Evolutionary conservation across 305 asterid genomes (phyloP), one percentile per base, ranked within the genome.

Genomic region (Solanum aculeatissimum): DNA sequence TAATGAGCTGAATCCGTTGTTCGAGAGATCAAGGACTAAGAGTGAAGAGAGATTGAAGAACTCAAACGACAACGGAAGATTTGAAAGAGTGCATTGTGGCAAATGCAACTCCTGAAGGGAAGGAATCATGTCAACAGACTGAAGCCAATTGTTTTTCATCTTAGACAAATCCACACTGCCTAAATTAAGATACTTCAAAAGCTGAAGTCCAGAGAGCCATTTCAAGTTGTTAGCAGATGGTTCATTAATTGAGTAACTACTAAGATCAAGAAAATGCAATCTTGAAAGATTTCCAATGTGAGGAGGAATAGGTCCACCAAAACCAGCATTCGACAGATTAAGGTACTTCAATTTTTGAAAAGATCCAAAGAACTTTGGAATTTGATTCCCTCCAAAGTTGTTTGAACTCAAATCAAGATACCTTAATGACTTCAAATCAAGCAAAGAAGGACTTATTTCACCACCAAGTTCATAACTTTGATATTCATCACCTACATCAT

Each of bases 361-460:
- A 42, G 87, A 86, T 25, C 90, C 90, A 10, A 88, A 58, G 81
- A 84, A 78, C 10, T 58, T 27, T 6, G 88, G 90, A 86, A 89
- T 85, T 54, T 19, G 51, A 38, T 29, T 71, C 21, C 85, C 84
- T 74, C 29, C 53, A 29, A 89, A 86, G 66, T 72, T 81, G 83
- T 86, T 88, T 66, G 32, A 58, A 75, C 89, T 87, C 40, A 89
- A 72, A 80, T 88, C 87, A 19, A 89, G 78, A 72, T 86, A 58
- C 2, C 19, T 66, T 70, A 86, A 74, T 51, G 84, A 53, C 38
- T 84, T 55, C 15, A 87, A 38, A 6, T 82, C 45, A 23, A 83
- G 84, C 47, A 89, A 79, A 27, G 88, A 84, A 58, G 86, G 82
- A 45, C 54, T 82, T 21, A 87, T 80, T 72, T 72, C 78, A 32